Conservation (phyloP, 768 basidiomycete species). For the Hygrophoropsis aurantiaca region DNA sequence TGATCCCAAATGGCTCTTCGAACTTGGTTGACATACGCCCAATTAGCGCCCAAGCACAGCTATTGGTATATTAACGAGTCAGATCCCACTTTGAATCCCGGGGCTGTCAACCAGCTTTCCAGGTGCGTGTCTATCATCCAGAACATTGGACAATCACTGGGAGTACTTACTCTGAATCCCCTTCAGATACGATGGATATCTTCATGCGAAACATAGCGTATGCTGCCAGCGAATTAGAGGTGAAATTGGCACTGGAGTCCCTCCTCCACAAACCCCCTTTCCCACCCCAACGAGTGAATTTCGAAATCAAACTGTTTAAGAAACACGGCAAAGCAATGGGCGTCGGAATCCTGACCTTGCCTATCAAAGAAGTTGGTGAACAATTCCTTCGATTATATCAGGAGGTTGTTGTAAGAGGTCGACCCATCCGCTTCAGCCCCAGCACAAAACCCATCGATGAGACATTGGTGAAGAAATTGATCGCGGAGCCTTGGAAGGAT, state of each 20-base stretch:
- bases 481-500: conserved; percentile 27
- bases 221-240: conserved; percentile 28
- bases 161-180: neutral
- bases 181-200: conserved; percentile 30
- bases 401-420: conserved; percentile 28
- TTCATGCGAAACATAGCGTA: conserved; percentile 31
- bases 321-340: conserved; percentile 15
- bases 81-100: no score
- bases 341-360: conserved; percentile 32
- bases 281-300: conserved; percentile 26
- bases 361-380: conserved; percentile 14
- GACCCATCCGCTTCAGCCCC: conserved; percentile 13
- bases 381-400: conserved; percentile 24
- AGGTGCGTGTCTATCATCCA: neutral
- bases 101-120: no score
- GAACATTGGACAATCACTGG: conserved; percentile 1
- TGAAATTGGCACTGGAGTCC: conserved; percentile 32
- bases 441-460: conserved; percentile 24
- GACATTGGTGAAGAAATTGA: conserved; percentile 22
- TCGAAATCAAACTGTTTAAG: conserved; percentile 31
- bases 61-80: no score
- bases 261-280: conserved; percentile 35
- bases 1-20: neutral
- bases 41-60: no score
- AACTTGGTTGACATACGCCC: neutral